Conservation (phyloP, 306 rosid genomes). For the Medicago ruthenica region DNA sequence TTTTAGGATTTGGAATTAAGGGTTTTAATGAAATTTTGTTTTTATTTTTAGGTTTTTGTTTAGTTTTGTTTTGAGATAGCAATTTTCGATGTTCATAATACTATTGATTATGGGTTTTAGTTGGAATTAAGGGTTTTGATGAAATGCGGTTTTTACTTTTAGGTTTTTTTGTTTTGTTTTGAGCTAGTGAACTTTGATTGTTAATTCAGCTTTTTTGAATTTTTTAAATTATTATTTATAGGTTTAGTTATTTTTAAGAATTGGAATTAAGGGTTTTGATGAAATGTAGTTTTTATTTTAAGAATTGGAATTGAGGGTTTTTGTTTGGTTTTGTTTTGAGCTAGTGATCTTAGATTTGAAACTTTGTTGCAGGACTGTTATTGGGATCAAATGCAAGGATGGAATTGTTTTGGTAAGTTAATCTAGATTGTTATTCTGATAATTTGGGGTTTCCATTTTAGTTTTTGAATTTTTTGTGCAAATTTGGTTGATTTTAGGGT, state of each 20-base stretch:
- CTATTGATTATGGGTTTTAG: not conserved
- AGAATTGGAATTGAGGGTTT: not conserved
- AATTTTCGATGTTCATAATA: constrained; percentile 12
- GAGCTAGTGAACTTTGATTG: constrained; percentile 26
- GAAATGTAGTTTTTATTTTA: not conserved
- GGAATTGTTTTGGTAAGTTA: constrained; percentile 82
- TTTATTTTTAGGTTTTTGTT: not conserved
- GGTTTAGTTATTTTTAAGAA: not conserved
- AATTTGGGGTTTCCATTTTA: not conserved
- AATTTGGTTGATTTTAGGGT: constrained; percentile 58
- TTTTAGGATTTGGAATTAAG: not conserved
- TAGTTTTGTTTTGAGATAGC: not conserved
- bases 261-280: constrained; percentile 3
- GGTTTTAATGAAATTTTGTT: not conserved
- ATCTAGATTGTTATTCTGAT: not conserved
- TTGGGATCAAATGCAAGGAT: constrained; percentile 96
- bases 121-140: constrained; percentile 5
- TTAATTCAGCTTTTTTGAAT: not conserved
- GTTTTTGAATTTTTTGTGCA: not conserved
- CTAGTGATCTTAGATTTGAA: constrained; percentile 36
- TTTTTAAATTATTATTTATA: too few species aligned
- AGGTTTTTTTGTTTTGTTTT: not conserved
- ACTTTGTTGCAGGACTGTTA: constrained; percentile 78
- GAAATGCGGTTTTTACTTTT: not conserved
- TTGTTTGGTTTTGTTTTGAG: not conserved